These are phyloP conservation scores for Symmetrospora coprosmae DNA, from an alignment of 768 basidiomycete species.

Conservation along the genomic window DNA sequence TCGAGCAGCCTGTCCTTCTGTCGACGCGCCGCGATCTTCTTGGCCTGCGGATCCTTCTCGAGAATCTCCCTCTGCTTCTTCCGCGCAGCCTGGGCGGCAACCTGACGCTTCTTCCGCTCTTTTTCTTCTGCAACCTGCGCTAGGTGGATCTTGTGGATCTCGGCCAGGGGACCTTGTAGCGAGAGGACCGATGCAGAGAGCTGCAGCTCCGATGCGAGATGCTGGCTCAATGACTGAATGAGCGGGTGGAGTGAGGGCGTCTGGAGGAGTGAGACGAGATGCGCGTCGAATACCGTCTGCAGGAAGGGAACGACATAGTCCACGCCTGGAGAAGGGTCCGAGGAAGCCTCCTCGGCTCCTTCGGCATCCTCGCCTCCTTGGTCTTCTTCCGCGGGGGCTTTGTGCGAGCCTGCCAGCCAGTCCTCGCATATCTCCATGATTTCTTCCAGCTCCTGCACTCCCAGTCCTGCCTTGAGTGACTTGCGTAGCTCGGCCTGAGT, in stretches of 20 bases:
- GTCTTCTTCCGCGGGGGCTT: too few relatives aligned
- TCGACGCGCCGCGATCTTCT: too few relatives aligned
- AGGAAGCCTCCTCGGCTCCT: too few relatives aligned
- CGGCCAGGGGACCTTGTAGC: neutral
- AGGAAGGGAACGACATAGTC: neutral
- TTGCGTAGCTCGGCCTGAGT: neutral
- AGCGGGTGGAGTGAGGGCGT: neutral
- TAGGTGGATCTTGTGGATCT: neutral
- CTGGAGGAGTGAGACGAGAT: conserved; percentile 2
- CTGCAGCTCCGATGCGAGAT: neutral
- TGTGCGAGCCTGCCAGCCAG: neutral
- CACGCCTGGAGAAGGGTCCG: too few relatives aligned
- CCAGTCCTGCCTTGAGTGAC: neutral
- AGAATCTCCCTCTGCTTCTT: too few relatives aligned
- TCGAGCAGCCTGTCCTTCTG: too few relatives aligned
- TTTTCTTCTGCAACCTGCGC: neutral
- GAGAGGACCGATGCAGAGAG: neutral
- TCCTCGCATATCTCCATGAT: neutral
- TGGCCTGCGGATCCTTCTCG: too few relatives aligned
- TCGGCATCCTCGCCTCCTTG: too few relatives aligned
- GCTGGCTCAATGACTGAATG: neutral
- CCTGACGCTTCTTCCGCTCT: neutral
- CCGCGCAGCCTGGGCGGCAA: neutral
- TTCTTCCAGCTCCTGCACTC: neutral
- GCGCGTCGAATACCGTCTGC: conserved; percentile 4